Conservation (phyloP, 2,329 filamentous ascomycete species). For the Botryotinia globosa region DNA sequence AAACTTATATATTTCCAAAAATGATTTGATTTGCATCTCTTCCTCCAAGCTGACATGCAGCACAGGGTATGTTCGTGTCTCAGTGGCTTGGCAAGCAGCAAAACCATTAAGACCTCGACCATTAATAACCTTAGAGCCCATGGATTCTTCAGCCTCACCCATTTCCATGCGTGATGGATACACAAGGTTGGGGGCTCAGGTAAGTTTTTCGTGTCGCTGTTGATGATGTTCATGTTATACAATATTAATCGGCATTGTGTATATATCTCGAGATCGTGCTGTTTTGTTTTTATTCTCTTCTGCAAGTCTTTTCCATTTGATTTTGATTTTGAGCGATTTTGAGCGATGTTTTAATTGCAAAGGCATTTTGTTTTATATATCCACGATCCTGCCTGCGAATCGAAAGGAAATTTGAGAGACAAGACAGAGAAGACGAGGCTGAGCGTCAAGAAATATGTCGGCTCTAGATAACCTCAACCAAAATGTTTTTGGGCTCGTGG, state of each 20-base stretch:
- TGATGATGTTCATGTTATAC: not conserved
- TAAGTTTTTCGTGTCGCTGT: not conserved
- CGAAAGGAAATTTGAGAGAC: not conserved
- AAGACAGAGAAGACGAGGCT: not conserved
- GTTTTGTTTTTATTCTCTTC: not conserved
- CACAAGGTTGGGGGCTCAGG: not conserved
- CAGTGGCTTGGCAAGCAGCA: not conserved
- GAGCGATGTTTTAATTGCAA: not conserved
- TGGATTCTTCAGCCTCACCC: not conserved
- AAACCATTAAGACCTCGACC: not conserved
- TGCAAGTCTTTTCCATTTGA: not conserved
- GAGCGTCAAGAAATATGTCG: slow-evolving; percentile 6
- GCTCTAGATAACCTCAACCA: slow-evolving; percentile 31
- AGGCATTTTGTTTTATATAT: not conserved
- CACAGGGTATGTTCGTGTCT: not conserved
- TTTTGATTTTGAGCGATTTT: not conserved
- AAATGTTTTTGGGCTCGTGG: slow-evolving; percentile 36
- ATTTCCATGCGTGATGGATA: not conserved
- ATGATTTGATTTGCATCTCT: not conserved
- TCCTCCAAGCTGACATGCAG: not conserved
- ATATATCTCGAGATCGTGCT: not conserved
- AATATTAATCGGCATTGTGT: not conserved
- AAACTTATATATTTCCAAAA: not conserved
- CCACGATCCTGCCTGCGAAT: not conserved
- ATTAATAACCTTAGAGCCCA: too few species aligned